Percentiles rank a stretch among this genome's conserved stretches.
These are phyloP conservation scores for Amanita rubescens DNA, from an alignment of 768 basidiomycete genomes.

Conservation along the genomic window DNA sequence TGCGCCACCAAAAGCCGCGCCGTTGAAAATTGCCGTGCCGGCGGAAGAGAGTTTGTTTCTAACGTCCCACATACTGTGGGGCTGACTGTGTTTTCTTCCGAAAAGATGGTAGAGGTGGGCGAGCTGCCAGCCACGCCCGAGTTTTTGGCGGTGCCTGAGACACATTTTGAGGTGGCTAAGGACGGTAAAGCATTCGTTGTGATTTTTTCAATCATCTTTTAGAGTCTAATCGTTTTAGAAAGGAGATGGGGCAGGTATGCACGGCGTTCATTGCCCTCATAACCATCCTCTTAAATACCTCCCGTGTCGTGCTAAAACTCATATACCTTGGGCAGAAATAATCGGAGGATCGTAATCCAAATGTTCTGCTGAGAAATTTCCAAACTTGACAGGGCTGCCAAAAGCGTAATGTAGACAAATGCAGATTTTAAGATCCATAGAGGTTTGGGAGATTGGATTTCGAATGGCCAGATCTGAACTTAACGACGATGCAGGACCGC, in stretches of 20 bases:
- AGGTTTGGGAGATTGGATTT: slow-evolving; percentile 1
- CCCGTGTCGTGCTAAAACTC: neutral
- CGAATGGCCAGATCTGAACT: slow-evolving; percentile 3
- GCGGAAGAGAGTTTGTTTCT: slow-evolving; percentile 7
- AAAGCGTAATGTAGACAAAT: neutral
- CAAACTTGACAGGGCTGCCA: slow-evolving; percentile 1
- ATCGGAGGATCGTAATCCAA: neutral
- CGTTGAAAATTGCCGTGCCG: slow-evolving; percentile 36
- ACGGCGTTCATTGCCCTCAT: neutral
- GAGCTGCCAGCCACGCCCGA: neutral
- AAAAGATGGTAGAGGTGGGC: neutral
- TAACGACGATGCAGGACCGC: neutral
- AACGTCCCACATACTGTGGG: slow-evolving; percentile 25
- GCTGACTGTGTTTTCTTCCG: slow-evolving; percentile 9
- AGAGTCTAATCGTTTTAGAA: neutral
- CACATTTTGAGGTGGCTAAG: neutral
- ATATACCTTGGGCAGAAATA: neutral
- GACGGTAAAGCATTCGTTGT: neutral
- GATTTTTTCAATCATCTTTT: neutral
- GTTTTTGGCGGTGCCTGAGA: neutral
- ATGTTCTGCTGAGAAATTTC: neutral
- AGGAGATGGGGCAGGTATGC: neutral
- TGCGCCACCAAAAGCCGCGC: slow-evolving; percentile 54
- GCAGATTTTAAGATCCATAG: neutral
- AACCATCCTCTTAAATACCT: slow-evolving; percentile 2